Conservation (phyloP, 805 yeast genomes). For the Sugiyamaella lignohabitans region DNA sequence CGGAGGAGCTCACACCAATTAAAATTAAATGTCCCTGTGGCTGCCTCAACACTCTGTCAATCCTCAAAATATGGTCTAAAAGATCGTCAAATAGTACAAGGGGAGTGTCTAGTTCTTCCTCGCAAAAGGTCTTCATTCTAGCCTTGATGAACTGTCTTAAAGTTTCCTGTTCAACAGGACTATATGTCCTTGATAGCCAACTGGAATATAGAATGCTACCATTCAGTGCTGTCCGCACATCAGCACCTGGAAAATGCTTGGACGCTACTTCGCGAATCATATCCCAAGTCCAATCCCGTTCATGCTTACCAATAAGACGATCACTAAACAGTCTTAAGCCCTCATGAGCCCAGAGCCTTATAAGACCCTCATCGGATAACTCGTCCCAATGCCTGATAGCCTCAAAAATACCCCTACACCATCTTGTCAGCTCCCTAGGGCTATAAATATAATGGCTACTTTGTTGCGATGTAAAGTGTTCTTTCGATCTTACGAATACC, state of each 20-base stretch:
- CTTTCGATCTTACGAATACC: conserved; percentile 45
- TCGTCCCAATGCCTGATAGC: conserved; percentile 38
- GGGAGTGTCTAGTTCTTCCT: conserved; percentile 62
- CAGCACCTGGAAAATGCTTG: conserved; percentile 42
- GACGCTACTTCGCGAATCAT: conserved; percentile 32
- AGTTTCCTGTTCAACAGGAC: conserved; percentile 44
- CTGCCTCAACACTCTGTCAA: conserved; percentile 76
- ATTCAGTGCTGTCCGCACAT: conserved; percentile 32
- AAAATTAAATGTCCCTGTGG: conserved; percentile 86
- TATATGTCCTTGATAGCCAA: conserved; percentile 65
- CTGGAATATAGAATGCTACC: conserved; percentile 61
- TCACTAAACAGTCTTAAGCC: conserved; percentile 73
- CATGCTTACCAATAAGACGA: conserved; percentile 46
- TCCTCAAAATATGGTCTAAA: conserved; percentile 65
- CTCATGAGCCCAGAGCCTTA: conserved; percentile 76
- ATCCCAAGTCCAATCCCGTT: conserved; percentile 44
- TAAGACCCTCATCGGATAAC: conserved; percentile 38
- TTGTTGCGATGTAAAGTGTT: conserved; percentile 32
- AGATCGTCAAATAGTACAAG: conserved; percentile 63
- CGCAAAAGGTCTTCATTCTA: conserved; percentile 63
- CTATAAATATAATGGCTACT: conserved; percentile 68
- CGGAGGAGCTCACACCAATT: conserved; percentile 77
- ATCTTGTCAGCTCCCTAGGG: conserved; percentile 87
- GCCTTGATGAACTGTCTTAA: conserved; percentile 53
- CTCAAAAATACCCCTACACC: conserved; percentile 69